These are phyloP conservation scores for Coemansia sp. DNA, from an alignment of 192 early-diverging fungal genomes.

Conservation along the genomic window DNA sequence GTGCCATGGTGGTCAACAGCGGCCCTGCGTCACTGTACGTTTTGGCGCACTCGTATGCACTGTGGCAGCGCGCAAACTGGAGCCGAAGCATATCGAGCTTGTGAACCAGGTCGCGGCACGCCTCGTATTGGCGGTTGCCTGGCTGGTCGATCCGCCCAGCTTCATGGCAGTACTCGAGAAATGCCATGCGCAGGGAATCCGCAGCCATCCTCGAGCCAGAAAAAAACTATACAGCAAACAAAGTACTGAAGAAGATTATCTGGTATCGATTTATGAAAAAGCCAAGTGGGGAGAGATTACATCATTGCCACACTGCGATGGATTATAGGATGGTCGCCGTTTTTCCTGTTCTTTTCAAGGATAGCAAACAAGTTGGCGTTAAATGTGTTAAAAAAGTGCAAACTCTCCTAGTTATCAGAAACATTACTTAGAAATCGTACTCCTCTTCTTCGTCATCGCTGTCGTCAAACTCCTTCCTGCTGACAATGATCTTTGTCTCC, in stretches of 20 bases:
- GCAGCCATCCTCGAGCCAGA: slow-evolving; percentile 22
- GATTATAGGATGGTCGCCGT: too few relatives aligned
- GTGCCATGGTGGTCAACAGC: slow-evolving; percentile 31
- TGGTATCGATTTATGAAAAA: too few relatives aligned
- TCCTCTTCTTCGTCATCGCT: slow-evolving; percentile 31
- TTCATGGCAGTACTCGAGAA: slow-evolving; percentile 36
- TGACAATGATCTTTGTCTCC: slow-evolving; percentile 37
- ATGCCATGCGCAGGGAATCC: slow-evolving; percentile 13
- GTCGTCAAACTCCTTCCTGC: slow-evolving; percentile 18
- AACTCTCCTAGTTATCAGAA: too few relatives aligned
- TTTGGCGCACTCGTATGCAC: slow-evolving; percentile 48
- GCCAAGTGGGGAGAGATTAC: too few relatives aligned
- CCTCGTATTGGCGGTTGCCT: neutral
- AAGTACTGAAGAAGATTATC: too few relatives aligned
- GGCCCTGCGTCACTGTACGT: slow-evolving; percentile 39
- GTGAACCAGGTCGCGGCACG: slow-evolving; percentile 17
- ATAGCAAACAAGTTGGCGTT: too few relatives aligned
- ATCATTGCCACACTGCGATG: too few relatives aligned
- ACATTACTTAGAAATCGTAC: slow-evolving; percentile 43
- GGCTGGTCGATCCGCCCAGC: neutral
- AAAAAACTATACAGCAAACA: neutral
- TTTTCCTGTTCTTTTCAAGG: too few relatives aligned
- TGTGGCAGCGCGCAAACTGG: slow-evolving; percentile 30
- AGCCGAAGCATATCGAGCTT: slow-evolving; percentile 21
- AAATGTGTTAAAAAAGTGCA: too few relatives aligned